These are phyloP conservation scores for Starmerella cellae DNA, from an alignment of 805 yeast genomes.

Conservation along the genomic window DNA sequence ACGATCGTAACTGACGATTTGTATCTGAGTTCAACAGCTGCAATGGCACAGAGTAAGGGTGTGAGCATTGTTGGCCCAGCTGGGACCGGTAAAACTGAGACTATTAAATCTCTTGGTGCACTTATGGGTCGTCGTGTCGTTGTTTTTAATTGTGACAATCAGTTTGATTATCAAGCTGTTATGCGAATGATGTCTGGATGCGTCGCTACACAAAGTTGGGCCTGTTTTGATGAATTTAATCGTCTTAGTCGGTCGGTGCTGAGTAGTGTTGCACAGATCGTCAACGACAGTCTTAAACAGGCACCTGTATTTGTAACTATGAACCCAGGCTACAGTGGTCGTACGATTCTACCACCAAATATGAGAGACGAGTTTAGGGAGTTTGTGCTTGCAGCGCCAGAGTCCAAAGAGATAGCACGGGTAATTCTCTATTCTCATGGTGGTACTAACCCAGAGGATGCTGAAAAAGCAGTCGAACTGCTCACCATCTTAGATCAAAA, in stretches of 20 bases:
- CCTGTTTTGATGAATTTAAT: constrained; percentile 91
- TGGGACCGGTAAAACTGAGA: constrained; percentile 93
- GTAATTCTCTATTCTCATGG: constrained; percentile 66
- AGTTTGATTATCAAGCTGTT: constrained; percentile 69
- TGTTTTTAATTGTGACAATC: constrained; percentile 85
- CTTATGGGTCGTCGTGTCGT: constrained; percentile 67
- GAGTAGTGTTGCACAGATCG: constrained; percentile 73
- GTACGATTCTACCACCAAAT: constrained; percentile 74
- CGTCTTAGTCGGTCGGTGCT: constrained; percentile 56
- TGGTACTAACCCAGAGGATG: constrained; percentile 31
- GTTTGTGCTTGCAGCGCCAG: constrained; percentile 63
- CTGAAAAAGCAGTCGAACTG: constrained; percentile 42
- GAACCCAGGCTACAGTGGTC: constrained; percentile 81
- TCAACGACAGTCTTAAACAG: constrained; percentile 41
- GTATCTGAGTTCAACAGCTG: constrained; percentile 57
- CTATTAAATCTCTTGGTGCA: constrained; percentile 71
- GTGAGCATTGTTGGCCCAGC: constrained; percentile 93
- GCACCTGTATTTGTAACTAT: constrained; percentile 73
- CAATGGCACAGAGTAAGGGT: constrained; percentile 62
- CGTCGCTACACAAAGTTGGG: constrained; percentile 81
- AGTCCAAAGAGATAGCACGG: constrained; percentile 51
- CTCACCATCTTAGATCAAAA: constrained; percentile 34
- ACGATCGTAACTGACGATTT: constrained; percentile 60
- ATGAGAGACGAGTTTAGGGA: constrained; percentile 64
- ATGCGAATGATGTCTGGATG: constrained; percentile 66